These are phyloP conservation scores for Paecilomyces dactylethromorphus DNA, from an alignment of 2,329 filamentous ascomycete species.

Conservation along the genomic window DNA sequence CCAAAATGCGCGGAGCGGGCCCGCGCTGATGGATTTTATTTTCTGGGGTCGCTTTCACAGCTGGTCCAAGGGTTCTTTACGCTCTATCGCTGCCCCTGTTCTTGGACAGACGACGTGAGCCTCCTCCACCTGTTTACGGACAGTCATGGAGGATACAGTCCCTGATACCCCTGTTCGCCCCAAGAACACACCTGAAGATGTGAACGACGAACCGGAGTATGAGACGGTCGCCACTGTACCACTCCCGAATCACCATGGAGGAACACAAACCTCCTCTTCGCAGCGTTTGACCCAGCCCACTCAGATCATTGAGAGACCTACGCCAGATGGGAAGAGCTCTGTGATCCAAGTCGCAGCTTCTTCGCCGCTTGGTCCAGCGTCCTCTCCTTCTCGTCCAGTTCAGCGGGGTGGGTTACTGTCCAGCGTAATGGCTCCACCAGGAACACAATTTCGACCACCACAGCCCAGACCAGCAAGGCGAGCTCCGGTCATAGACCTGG, in stretches of 20 bases:
- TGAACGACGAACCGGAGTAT: conserved; percentile 30
- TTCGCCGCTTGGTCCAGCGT: conserved; percentile 60
- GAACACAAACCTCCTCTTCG: conserved; percentile 35
- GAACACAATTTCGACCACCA: conserved; percentile 61
- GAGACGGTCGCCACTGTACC: conserved; percentile 47
- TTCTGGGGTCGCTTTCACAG: not conserved
- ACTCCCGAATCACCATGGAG: conserved; percentile 18
- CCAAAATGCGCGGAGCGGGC: not conserved
- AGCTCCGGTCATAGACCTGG: conserved; percentile 40
- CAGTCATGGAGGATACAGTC: conserved; percentile 32
- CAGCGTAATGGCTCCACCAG: conserved; percentile 65
- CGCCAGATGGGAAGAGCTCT: conserved; percentile 27
- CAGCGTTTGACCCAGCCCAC: conserved; percentile 56
- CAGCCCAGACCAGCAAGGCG: conserved; percentile 34
- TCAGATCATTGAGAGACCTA: conserved; percentile 47
- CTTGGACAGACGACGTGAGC: not conserved
- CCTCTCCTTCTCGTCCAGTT: conserved; percentile 30
- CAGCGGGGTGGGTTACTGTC: conserved; percentile 43
- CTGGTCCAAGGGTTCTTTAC: not conserved
- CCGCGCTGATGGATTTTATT: not conserved
- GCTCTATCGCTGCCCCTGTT: not conserved
- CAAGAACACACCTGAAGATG: conserved; percentile 21
- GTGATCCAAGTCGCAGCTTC: conserved; percentile 81
- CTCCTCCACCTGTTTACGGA: not conserved
- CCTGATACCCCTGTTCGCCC: conserved; percentile 34